phyloP scores from a whole-genome alignment of 1,139 yeast species.

The Sugiyamaella neomexicana region DNA sequence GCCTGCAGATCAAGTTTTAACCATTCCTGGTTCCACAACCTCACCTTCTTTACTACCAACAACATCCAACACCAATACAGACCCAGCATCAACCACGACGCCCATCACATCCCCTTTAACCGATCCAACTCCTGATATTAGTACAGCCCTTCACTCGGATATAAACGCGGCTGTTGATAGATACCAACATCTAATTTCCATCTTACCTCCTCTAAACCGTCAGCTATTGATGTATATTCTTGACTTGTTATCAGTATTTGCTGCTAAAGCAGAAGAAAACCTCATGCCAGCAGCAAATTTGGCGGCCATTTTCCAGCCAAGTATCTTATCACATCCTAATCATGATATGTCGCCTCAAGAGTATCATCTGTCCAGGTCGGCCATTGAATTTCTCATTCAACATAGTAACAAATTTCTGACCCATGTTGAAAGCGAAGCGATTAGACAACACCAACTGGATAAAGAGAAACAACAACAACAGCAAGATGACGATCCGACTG shows the following conservation, averaged over 20 bases:
- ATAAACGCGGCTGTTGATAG: constrained; percentile 68
- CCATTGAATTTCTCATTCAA: constrained; percentile 84
- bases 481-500: not conserved
- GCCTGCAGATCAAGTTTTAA: not conserved
- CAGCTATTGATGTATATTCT: constrained; percentile 85
- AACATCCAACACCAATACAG: constrained; percentile 9
- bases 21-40: not conserved
- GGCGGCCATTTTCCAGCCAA: constrained; percentile 96
- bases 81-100: not conserved
- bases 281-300: constrained; percentile 90
- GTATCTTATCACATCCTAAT: constrained; percentile 84
- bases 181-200: constrained; percentile 66
- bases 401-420: constrained; percentile 72
- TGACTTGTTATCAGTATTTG: constrained; percentile 84
- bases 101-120: not conserved
- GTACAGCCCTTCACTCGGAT: constrained; percentile 42
- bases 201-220: constrained; percentile 67
- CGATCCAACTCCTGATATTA: constrained; percentile 6
- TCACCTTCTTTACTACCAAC: not conserved
- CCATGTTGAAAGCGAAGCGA: constrained; percentile 42
- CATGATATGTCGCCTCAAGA: constrained; percentile 93
- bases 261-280: constrained; percentile 72
- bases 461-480: constrained; percentile 17
- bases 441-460: constrained; percentile 34
- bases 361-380: constrained; percentile 82